Percentiles rank a stretch among this genome's conserved stretches.
Evolutionary conservation across 2,329 filamentous ascomycete species (phyloP).

Genomic region (Chaetomiaceae sp.): DNA sequence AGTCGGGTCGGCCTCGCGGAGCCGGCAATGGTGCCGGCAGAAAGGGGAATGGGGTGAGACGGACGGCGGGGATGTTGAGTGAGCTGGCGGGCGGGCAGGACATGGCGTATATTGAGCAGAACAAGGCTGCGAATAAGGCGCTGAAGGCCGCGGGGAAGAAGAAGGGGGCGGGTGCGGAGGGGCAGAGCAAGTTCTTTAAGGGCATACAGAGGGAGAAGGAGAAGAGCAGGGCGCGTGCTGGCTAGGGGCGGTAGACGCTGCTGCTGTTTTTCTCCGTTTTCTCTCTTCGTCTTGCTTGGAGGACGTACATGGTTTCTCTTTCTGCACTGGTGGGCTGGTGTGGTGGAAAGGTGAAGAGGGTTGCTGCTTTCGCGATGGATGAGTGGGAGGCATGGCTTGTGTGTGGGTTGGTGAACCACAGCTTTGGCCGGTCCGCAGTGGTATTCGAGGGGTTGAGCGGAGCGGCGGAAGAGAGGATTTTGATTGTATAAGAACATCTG

Average conservation of each 20-base stretch:
- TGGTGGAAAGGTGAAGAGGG: too few relatives aligned
- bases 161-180: conserved; percentile 32
- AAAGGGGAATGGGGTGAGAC: conserved; percentile 44
- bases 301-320: too few relatives aligned
- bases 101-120: conserved; percentile 93
- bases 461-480: too few relatives aligned
- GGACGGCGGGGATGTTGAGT: conserved; percentile 79
- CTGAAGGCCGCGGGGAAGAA: conserved; percentile 58
- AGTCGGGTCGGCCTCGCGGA: conserved; percentile 10
- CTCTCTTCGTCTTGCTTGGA: not conserved
- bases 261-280: not conserved
- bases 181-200: conserved; percentile 59
- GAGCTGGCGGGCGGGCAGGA: conserved; percentile 88
- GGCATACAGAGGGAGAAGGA: conserved; percentile 60
- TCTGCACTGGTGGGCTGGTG: too few relatives aligned
- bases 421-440: too few relatives aligned
- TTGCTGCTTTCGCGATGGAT: too few relatives aligned
- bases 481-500: too few relatives aligned
- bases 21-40: conserved; percentile 13
- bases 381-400: too few relatives aligned
- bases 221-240: conserved; percentile 31
- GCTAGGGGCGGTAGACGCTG: conserved; percentile 29
- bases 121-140: conserved; percentile 65
- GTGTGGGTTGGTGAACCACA: too few relatives aligned
- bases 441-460: too few relatives aligned